phyloP scores from a whole-genome alignment of 83 land plant species.

The Thuja plicata region DNA sequence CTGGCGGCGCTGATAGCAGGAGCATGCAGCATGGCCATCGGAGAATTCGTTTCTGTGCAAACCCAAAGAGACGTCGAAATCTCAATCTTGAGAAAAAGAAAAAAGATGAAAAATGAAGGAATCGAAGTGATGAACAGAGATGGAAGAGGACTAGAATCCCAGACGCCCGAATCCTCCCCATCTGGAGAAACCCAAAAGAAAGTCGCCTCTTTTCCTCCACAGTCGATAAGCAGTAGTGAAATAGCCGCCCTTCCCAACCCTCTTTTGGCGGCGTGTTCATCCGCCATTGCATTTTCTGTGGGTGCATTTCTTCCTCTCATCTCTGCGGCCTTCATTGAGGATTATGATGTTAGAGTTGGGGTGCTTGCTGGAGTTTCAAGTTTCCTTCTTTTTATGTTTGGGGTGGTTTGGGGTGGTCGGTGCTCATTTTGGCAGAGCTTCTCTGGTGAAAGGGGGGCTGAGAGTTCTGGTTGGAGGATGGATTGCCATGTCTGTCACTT shows the following conservation, averaged over 20 bases:
- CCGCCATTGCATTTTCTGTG: slow-evolving; percentile 62
- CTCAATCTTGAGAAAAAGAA: slow-evolving; percentile 23
- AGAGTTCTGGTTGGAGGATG: slow-evolving; percentile 50
- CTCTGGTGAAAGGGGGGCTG: not conserved
- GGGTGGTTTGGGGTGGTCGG: not conserved
- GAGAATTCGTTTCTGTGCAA: slow-evolving; percentile 69
- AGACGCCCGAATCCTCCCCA: not conserved
- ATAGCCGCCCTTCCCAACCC: slow-evolving; percentile 52
- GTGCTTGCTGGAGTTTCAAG: not conserved
- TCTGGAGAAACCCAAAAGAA: not conserved
- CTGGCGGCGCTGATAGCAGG: slow-evolving; percentile 70
- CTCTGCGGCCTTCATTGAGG: slow-evolving; percentile 11
- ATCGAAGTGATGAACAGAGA: not conserved
- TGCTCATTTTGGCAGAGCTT: not conserved
- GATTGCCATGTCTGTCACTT: slow-evolving; percentile 69
- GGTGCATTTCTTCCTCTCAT: slow-evolving; percentile 37
- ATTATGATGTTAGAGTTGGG: not conserved
- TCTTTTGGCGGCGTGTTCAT: slow-evolving; percentile 64
- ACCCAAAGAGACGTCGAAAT: slow-evolving; percentile 61
- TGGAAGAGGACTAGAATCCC: not conserved
- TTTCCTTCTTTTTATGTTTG: not conserved
- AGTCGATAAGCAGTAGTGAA: not conserved
- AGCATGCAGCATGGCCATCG: slow-evolving; percentile 77
- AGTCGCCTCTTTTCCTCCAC: not conserved
- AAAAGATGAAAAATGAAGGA: not conserved